Conservation (phyloP, 2,329 filamentous ascomycete genomes). For the Alternaria brassicicola region DNA sequence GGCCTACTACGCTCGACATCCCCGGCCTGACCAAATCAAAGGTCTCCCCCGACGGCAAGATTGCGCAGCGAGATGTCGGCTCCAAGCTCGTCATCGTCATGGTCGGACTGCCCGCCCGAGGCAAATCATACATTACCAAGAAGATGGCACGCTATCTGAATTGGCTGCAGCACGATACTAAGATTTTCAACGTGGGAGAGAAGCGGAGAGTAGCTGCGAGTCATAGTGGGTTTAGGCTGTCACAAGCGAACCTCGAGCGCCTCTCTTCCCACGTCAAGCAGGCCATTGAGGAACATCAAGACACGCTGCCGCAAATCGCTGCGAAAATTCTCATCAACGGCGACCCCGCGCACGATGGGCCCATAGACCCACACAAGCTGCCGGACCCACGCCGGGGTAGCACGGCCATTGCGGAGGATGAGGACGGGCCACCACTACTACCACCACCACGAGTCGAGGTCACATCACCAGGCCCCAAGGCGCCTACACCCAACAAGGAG, state of each 20-base stretch:
- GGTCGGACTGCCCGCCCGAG: constrained; percentile 92
- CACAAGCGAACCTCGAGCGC: constrained; percentile 39
- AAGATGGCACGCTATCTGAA: constrained; percentile 94
- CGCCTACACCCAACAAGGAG: constrained; percentile 26
- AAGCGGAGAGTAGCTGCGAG: constrained; percentile 79
- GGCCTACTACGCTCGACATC: constrained; percentile 95
- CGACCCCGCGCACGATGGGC: constrained; percentile 50
- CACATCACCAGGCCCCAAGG: constrained; percentile 42
- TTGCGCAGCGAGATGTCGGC: constrained; percentile 90
- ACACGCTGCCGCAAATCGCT: constrained; percentile 50
- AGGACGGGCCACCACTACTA: constrained; percentile 10
- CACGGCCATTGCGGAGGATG: constrained; percentile 32
- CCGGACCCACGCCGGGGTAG: constrained; percentile 37
- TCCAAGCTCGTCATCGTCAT: constrained; percentile 98
- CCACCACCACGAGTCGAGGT: constrained; percentile 42
- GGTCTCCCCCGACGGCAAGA: constrained; percentile 93
- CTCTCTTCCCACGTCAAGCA: constrained; percentile 32
- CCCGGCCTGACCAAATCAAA: constrained; percentile 94
- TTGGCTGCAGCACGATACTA: constrained; percentile 95
- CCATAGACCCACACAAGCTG: constrained; percentile 42
- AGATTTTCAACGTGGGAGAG: constrained; percentile 97
- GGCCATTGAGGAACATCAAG: constrained; percentile 35
- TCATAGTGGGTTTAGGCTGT: constrained; percentile 54
- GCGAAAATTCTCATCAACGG: constrained; percentile 66
- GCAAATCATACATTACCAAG: constrained; percentile 99